Percentiles rank a stretch among this genome's conserved stretches.
These are phyloP conservation scores for Phytomonas sp. DNA, from an alignment of 208 protist genomes.

Conservation along the genomic window DNA sequence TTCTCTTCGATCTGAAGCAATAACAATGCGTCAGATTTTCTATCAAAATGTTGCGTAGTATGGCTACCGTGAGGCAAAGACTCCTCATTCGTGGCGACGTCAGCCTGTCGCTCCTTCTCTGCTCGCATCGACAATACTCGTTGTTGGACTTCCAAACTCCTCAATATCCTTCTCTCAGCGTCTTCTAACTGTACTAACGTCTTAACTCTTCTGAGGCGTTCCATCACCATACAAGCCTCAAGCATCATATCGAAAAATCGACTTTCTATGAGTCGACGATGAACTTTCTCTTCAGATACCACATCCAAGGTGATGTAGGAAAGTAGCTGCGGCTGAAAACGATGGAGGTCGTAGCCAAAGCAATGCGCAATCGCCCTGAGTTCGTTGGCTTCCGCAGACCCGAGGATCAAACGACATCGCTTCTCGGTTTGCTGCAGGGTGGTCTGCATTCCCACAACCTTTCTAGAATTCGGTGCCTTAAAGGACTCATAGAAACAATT, in stretches of 20 bases:
- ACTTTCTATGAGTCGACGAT: not conserved
- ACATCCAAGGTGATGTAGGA: not conserved
- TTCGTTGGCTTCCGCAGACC: not conserved
- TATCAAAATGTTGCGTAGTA: not conserved
- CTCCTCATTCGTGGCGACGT: not conserved
- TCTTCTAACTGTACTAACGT: not conserved
- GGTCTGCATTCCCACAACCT: not conserved
- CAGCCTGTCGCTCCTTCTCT: not conserved
- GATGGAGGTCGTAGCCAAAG: not conserved
- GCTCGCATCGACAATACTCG: not conserved
- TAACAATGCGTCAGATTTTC: not conserved
- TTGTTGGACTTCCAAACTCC: not conserved
- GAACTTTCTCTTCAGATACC: conserved; percentile 1
- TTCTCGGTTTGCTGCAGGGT: not conserved
- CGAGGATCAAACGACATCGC: not conserved
- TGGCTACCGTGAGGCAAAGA: not conserved
- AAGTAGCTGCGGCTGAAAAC: not conserved
- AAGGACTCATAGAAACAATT: not conserved
- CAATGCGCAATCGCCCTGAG: not conserved
- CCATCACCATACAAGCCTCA: not conserved
- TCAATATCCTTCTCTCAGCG: not conserved
- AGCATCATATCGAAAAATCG: conserved; percentile 5
- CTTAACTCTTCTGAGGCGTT: not conserved
- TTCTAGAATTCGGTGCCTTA: not conserved
- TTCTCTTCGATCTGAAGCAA: not conserved